Base-by-base conservation (phyloP, 495 filamentous ascomycete genomes). In the Lichenothelia convexa region DNA sequence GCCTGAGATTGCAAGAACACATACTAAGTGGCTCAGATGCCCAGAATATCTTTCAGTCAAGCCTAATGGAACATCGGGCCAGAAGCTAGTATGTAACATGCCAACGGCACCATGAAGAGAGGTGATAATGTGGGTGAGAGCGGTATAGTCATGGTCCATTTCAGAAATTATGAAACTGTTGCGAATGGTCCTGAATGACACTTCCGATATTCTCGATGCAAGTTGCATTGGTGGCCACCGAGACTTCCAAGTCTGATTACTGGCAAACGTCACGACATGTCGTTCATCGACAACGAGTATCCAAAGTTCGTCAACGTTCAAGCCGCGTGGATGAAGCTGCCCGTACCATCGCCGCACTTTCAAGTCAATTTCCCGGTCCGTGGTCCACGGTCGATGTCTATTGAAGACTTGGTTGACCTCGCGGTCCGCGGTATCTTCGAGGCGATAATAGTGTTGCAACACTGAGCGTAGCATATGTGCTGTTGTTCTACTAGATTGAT, bases 281-380 rank as follows among this genome's bases (percentile, higher is more conserved):
- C 47, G 42, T 0, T 39, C 21, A 35, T 59, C 55, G 19, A 59
- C 41, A 2, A 49, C 53, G 0, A 59, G 46, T 21, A 58, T 49
- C 56, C 56, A 59, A 8, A 59, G 41, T 42, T 59, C 56, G 34
- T 59, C 56, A 5, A 59, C 56, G 31, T 57, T 55, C 16, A 59
- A 42, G 12, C 39, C 42, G 4, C 48, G 49, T 18, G 56, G 56
- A 35, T 59, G 53, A n/a, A n/a, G n/a, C 18, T 58, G 46, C 13
- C 56, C 55, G 38, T 59, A 59, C 54, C 54, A 59, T n/a, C 52
- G 48, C 8, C 56, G 45, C 0, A 58, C 44, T 32, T 55, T 56
- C 2, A 59, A 44, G 35, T 59, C 56, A 7, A 59, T 36, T 11
- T 46, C 43, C 15, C 55, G 54, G 38, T 57, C 45, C 4, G 50